Percentiles rank a stretch among this genome's conserved stretches.
Evolutionary conservation across 768 basidiomycete species (phyloP).

Genomic region (Tricholoma bakamatsutake): DNA sequence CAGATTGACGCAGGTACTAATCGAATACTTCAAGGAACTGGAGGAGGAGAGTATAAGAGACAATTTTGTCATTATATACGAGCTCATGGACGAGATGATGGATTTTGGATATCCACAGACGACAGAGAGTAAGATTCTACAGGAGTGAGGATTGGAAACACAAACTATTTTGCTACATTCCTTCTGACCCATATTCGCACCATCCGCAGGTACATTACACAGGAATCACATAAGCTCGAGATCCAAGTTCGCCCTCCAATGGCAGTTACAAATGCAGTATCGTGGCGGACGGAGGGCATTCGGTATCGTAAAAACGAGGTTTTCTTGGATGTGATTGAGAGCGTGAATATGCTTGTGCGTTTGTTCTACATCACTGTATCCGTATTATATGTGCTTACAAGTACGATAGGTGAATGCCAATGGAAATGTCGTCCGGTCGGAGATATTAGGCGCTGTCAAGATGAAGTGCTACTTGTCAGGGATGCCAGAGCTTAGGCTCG

Average conservation of each 20-base stretch:
- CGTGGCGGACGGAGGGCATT: slow-evolving; percentile 97
- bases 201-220: slow-evolving; percentile 81
- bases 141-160: slow-evolving; percentile 70
- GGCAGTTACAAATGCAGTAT: slow-evolving; percentile 97
- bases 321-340: slow-evolving; percentile 97
- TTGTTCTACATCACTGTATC: neutral
- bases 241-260: slow-evolving; percentile 89
- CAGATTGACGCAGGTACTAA: slow-evolving; percentile 83
- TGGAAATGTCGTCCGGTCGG: slow-evolving; percentile 94
- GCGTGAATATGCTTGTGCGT: slow-evolving; percentile 89
- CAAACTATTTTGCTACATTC: neutral
- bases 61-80: slow-evolving; percentile 99
- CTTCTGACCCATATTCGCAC: neutral
- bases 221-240: slow-evolving; percentile 96
- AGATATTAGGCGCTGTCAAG: slow-evolving; percentile 97
- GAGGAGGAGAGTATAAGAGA: slow-evolving; percentile 99
- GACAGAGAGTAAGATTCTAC: slow-evolving; percentile 97
- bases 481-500: slow-evolving; percentile 97
- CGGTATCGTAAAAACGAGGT: slow-evolving; percentile 98
- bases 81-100: slow-evolving; percentile 99
- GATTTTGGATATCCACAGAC: slow-evolving; percentile 99
- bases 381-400: neutral
- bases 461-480: slow-evolving; percentile 99
- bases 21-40: slow-evolving; percentile 99
- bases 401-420: slow-evolving; percentile 84